Conservation (phyloP, 2,329 filamentous ascomycete genomes). For the Xylariaceae sp. region DNA sequence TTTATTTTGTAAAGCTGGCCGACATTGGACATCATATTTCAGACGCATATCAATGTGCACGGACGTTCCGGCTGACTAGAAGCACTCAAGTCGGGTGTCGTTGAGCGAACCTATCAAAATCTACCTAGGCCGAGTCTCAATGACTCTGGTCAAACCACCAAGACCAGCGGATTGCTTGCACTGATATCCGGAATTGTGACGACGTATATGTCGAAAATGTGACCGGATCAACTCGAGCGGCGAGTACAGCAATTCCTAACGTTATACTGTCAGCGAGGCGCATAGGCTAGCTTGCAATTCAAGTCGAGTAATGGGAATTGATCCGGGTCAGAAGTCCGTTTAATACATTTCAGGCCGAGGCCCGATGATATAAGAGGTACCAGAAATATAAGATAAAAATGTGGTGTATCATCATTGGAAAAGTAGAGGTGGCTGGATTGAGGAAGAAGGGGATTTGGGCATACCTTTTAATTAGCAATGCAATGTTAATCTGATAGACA, state of each 20-base stretch:
- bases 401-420: constrained; percentile 65
- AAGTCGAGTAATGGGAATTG: not conserved
- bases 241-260: not conserved
- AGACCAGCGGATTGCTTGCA: not conserved
- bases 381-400: constrained; percentile 65
- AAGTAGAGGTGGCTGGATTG: constrained; percentile 15
- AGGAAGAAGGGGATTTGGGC: constrained; percentile 21
- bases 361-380: constrained; percentile 94
- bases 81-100: not conserved
- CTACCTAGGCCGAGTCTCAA: not conserved
- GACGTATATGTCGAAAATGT: not conserved
- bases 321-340: constrained; percentile 71
- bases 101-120: not conserved
- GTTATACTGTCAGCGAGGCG: constrained; percentile 10
- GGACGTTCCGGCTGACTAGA: not conserved
- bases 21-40: not conserved
- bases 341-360: constrained; percentile 65
- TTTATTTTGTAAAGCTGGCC: not conserved
- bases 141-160: not conserved
- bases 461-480: constrained; percentile 30
- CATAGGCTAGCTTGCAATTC: not conserved
- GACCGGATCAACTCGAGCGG: not conserved
- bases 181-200: not conserved
- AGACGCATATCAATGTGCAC: not conserved
- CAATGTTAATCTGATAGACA: not conserved